A percentile compares a stretch with the other conserved stretches of the same genome.
phyloP scores from a whole-genome alignment of 2,329 filamentous ascomycete species.

The Thelonectria olida region DNA sequence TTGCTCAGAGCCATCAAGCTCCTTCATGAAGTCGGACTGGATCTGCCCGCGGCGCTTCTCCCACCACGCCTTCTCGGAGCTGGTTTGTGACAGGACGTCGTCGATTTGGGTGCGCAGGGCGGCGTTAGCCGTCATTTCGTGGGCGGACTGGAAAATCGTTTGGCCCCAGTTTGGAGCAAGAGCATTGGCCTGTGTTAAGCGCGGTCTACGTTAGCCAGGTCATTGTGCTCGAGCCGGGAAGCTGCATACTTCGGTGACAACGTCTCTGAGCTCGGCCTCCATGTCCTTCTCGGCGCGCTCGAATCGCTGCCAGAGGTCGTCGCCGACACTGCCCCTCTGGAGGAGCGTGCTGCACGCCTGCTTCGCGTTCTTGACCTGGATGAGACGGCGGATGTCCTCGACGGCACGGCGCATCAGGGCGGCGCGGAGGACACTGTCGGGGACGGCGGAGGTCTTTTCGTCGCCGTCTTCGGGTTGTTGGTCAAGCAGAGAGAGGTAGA shows the following conservation, averaged over 20 bases:
- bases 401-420: constrained; percentile 88
- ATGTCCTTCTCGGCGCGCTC: constrained; percentile 94
- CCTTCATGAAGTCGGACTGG: constrained; percentile 82
- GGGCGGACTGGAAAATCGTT: constrained; percentile 95
- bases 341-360: constrained; percentile 84
- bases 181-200: constrained; percentile 82
- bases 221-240: background rate
- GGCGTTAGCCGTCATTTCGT: constrained; percentile 91
- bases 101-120: constrained; percentile 78
- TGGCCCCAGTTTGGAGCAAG: constrained; percentile 91
- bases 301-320: constrained; percentile 95
- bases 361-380: constrained; percentile 89
- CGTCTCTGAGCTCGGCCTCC: constrained; percentile 93
- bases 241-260: constrained; percentile 82
- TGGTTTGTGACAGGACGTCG: constrained; percentile 76
- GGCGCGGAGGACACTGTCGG: constrained; percentile 86
- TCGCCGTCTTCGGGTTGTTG: constrained; percentile 69
- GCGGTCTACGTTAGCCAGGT: too few relatives aligned
- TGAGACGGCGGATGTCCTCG: constrained; percentile 91
- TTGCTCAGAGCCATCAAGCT: constrained; percentile 74
- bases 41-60: constrained; percentile 81
- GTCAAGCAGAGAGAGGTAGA: constrained; percentile 93
- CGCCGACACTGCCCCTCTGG: constrained; percentile 91
- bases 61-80: constrained; percentile 90
- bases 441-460: constrained; percentile 75